A percentile compares a stretch with the other conserved stretches of the same genome.
Conservation (phyloP, 192 early-diverging fungal genomes). For the Dimargaris xerosporica region DNA sequence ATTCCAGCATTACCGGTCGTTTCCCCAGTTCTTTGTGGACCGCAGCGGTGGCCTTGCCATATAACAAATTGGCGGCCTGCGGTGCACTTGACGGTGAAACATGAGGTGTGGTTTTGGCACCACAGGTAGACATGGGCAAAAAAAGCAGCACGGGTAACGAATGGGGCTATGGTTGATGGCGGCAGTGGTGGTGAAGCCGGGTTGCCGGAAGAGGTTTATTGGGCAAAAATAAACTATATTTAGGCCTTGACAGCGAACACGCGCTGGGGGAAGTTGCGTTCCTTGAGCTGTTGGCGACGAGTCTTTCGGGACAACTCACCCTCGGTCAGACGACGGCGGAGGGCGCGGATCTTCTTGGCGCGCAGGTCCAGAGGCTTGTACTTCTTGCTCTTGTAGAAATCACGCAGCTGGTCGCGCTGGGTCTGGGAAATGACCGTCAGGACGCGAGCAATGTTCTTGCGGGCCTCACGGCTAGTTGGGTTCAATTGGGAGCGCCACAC, state of each 20-base stretch:
- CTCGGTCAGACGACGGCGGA: constrained; percentile 86
- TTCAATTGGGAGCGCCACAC: no score
- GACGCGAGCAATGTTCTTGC: constrained; percentile 88
- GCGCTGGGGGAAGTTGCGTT: constrained; percentile 75
- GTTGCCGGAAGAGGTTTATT: no score
- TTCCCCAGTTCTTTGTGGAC: no score
- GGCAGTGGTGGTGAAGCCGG: no score
- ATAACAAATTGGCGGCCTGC: no score
- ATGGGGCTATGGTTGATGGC: no score
- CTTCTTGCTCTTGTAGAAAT: constrained; percentile 91
- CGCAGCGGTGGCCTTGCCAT: no score
- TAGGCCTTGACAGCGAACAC: constrained; percentile 84
- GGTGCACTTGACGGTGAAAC: no score
- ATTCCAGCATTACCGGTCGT: no score
- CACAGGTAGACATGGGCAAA: no score
- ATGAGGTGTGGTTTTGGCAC: no score
- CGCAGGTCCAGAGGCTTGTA: constrained; percentile 92
- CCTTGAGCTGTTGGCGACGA: constrained; percentile 78
- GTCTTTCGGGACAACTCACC: constrained; percentile 70
- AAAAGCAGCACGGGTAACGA: no score
- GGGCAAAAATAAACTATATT: constrained; percentile 16
- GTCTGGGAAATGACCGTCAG: constrained; percentile 93
- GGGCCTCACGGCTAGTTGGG: constrained; percentile 67
- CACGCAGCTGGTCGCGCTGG: constrained; percentile 73
- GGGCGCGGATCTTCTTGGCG: constrained; percentile 96